Conservation (phyloP, 805 yeast genomes). For the Blastobotrys attinorum region DNA sequence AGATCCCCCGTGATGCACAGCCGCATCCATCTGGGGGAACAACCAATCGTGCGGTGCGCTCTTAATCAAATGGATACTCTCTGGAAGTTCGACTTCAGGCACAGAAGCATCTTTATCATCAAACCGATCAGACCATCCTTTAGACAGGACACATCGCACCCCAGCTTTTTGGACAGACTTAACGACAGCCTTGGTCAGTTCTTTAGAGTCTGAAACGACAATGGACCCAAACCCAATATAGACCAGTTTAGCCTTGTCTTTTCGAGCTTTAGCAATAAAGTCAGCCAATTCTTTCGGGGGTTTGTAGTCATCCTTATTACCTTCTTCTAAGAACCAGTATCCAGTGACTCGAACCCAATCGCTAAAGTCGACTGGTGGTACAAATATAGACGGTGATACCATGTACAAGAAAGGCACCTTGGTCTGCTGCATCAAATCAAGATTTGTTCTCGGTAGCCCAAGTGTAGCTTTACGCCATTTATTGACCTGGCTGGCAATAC, state of each 20-base stretch:
- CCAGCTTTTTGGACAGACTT: constrained; percentile 75
- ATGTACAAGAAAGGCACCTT: constrained; percentile 85
- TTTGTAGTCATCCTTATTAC: constrained; percentile 38
- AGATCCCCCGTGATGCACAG: constrained; percentile 96
- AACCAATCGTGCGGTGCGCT: constrained; percentile 90
- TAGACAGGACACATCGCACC: constrained; percentile 78
- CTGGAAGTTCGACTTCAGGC: constrained; percentile 47
- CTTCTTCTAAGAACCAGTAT: constrained; percentile 85
- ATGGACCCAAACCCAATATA: constrained; percentile 96
- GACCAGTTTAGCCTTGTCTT: constrained; percentile 60
- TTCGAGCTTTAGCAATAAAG: constrained; percentile 57
- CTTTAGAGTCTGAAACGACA: constrained; percentile 76
- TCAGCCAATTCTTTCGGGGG: constrained; percentile 53
- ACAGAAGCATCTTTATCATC: constrained; percentile 30
- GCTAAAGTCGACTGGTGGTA: constrained; percentile 87
- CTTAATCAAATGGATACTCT: constrained; percentile 60
- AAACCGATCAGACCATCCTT: constrained; percentile 88
- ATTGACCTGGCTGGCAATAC: constrained; percentile 79
- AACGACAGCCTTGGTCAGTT: constrained; percentile 66
- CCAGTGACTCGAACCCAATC: constrained; percentile 97
- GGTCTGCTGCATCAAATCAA: constrained; percentile 63
- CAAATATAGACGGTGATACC: constrained; percentile 79
- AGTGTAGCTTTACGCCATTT: constrained; percentile 72
- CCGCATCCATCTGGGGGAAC: constrained; percentile 81
- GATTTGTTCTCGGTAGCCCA: constrained; percentile 57